phyloP scores from a whole-genome alignment of 202 grass and related monocot species.

The Sporobolus alterniflorus region DNA sequence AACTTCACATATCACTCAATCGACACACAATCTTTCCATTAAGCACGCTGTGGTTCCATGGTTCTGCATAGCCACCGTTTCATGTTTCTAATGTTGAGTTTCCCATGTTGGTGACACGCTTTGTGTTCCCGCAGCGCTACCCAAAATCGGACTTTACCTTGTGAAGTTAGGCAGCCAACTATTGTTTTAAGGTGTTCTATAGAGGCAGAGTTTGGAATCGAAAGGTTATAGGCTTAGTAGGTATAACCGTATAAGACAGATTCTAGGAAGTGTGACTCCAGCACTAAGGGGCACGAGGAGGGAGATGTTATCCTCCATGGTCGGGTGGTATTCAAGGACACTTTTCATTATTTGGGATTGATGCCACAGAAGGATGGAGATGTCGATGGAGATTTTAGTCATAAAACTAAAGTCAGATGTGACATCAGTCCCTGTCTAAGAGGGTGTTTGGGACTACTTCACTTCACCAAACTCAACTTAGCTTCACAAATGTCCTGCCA shows the following conservation, averaged over 20 bases:
- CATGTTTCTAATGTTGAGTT: slow-evolving; percentile 12
- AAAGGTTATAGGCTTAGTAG: not conserved
- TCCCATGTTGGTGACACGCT: not conserved
- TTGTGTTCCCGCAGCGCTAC: not conserved
- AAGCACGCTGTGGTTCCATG: not conserved
- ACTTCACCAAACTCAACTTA: no score
- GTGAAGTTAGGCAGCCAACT: not conserved
- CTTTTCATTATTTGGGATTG: not conserved
- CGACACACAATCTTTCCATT: slow-evolving; percentile 12
- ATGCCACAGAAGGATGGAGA: not conserved
- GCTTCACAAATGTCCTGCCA: no score
- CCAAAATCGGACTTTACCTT: not conserved
- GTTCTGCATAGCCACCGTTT: not conserved
- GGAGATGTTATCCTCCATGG: not conserved
- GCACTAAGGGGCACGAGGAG: not conserved
- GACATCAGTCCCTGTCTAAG: no score
- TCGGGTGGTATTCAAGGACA: not conserved
- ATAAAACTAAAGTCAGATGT: not conserved
- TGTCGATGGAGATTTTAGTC: not conserved
- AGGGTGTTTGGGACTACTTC: no score
- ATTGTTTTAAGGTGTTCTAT: not conserved
- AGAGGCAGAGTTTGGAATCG: not conserved
- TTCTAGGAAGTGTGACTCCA: not conserved
- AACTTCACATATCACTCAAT: slow-evolving; percentile 18
- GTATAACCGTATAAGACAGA: not conserved